A percentile compares a stretch with the other conserved stretches of the same genome.
These are phyloP conservation scores for Entomophthora muscae DNA, from an alignment of 371 early-diverging fungal genomes.

Conservation along the genomic window DNA sequence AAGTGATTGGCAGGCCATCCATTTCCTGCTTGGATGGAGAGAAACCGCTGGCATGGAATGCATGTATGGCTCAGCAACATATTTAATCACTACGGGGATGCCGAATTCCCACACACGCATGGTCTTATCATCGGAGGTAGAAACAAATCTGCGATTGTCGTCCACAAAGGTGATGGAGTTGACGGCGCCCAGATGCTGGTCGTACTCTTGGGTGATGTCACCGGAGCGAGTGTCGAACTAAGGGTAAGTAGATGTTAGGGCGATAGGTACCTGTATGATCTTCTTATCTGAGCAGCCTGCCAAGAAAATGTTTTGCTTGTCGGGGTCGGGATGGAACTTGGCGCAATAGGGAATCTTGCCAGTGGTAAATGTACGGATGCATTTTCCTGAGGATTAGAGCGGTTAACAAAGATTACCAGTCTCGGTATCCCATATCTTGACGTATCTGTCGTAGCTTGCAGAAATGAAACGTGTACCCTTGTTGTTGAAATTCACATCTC, in stretches of 20 bases:
- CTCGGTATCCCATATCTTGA: conserved; percentile 95
- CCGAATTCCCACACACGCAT: conserved; percentile 94
- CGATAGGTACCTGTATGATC: conserved; percentile 41
- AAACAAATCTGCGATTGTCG: conserved; percentile 81
- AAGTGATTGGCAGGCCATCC: conserved; percentile 82
- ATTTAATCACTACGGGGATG: conserved; percentile 93
- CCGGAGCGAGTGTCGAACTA: conserved; percentile 69
- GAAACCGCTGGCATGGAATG: conserved; percentile 88
- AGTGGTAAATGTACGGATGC: conserved; percentile 55
- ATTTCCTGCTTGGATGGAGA: conserved; percentile 74
- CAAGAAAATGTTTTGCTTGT: conserved; percentile 68
- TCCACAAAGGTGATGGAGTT: conserved; percentile 94
- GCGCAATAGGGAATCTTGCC: conserved; percentile 76
- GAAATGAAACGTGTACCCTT: conserved; percentile 72
- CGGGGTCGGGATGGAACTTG: conserved; percentile 72
- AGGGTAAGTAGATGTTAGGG: conserved; percentile 2
- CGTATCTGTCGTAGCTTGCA: conserved; percentile 75
- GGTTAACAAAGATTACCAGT: conserved; percentile 33
- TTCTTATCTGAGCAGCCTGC: conserved; percentile 86
- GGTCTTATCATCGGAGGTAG: conserved; percentile 92
- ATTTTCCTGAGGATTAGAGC: conserved; percentile 31
- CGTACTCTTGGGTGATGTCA: conserved; percentile 81
- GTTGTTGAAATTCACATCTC: conserved; percentile 79
- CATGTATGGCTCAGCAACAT: conserved; percentile 91
- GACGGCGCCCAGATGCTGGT: conserved; percentile 89